phyloP scores from a whole-genome alignment of 1,284 basidiomycete genomes.

The Leccinum subrobustum region DNA sequence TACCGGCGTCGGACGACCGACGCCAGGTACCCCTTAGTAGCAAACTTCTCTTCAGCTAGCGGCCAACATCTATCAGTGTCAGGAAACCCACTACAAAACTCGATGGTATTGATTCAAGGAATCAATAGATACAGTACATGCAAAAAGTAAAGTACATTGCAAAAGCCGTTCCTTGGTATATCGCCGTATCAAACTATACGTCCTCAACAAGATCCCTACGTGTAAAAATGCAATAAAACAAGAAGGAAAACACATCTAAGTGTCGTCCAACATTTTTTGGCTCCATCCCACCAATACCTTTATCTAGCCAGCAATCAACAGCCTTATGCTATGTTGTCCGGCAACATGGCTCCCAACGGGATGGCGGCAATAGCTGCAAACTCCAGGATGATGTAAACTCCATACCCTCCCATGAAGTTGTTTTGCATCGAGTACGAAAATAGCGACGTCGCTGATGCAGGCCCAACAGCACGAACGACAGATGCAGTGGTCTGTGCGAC shows the following conservation, averaged over 20 bases:
- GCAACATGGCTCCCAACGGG: slow-evolving; percentile 27
- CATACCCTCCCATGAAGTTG: slow-evolving; percentile 36
- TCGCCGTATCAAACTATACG: background rate
- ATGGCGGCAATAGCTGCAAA: slow-evolving; percentile 17
- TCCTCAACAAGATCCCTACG: slow-evolving; percentile 3
- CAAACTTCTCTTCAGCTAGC: background rate
- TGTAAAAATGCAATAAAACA: slow-evolving; percentile 11
- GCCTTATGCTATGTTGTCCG: slow-evolving; percentile 20
- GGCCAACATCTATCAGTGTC: background rate
- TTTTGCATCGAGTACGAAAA: slow-evolving; percentile 39
- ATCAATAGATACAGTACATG: slow-evolving; percentile 23
- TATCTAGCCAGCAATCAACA: slow-evolving; percentile 12
- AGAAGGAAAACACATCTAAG: slow-evolving; percentile 19
- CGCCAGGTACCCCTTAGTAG: background rate
- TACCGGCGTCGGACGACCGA: background rate
- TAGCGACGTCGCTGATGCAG: slow-evolving; percentile 37
- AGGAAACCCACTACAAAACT: background rate
- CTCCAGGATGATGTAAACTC: slow-evolving; percentile 34
- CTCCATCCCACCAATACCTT: background rate
- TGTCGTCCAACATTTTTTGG: background rate
- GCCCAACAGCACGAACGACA: slow-evolving; percentile 48
- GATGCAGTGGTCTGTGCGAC: slow-evolving; percentile 52
- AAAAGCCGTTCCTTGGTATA: slow-evolving; percentile 3
- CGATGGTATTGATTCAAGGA: slow-evolving; percentile 20
- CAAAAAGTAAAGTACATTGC: slow-evolving; percentile 22